Base-by-base conservation (phyloP, 345 rosid species). In the Moricandia arvensis region DNA sequence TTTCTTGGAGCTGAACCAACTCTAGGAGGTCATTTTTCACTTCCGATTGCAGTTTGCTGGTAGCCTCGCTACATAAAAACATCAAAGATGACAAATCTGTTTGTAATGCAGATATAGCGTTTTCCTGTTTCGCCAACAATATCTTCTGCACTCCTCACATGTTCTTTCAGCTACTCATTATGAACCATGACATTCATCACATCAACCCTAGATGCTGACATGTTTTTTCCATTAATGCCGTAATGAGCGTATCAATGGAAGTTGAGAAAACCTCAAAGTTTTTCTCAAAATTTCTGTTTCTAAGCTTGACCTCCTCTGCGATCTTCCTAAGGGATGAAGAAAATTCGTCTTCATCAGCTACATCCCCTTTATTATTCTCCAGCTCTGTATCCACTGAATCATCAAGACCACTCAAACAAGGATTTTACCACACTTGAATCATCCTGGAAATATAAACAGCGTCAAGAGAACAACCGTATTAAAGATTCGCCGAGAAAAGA, bases 41-140 rank as follows among this genome's bases (percentile, higher is more conserved):
- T 81, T 84, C 91, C 69, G 80, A 68, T 70, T 85, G 89, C 80
- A 93, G 80, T 60, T 81, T 73, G 63, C 80, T 83, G 71, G 83
- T 77, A 68, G 89, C 91, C 82, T 80, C 79, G 38, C 55, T 74
- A 80, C 96, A 91, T 27, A 87, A 88, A 71, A 89, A 86, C 68
- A 82, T 74, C 62, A 91, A 80, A 63, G 80, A 69, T 38, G 75
- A 79, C 63, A 74, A 75, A 68, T 86, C 87, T 45, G 77, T 86
- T 79, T 87, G 85, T 71, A 87, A 80, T 33, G 69, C 47, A 26
- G 82, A 65, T 26, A 85, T 80, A 60, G 82, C 82, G 73, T 76
- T 78, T 65, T 84, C 90, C 63, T 85, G 89, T 65, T 65, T 91
- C 87, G 21, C 72, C 78, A 80, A 85, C 85, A 76, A 29, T 76